Base-by-base conservation (phyloP, 345 rosid genomes). In the Cardamine occulta region DNA sequence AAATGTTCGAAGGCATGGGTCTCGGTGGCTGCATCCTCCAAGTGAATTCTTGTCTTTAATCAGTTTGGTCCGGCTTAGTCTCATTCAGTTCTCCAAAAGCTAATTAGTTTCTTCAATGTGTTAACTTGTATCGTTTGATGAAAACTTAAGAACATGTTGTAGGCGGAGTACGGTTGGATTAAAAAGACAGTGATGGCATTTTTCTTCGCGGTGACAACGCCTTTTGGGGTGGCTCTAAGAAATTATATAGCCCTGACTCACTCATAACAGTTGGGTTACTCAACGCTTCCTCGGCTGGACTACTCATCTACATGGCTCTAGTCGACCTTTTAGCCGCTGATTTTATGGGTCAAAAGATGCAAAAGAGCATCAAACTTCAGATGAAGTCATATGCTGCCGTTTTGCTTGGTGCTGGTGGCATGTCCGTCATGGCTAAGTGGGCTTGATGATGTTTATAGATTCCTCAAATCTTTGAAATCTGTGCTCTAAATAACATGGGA, bases 1-100 rank as follows among this genome's bases (percentile, higher is more conserved):
- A 91, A 35, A 84, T 86, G 80, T 91, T 86, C 37, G 97, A 89
- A 73, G 95, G 93, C 52, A 88, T 89, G 84, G 93, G 91, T 8
- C 87, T 89, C 4, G 95, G 97, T 0, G 90, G 93, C 1, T 88
- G 90, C 77, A 86, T 89, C 44, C 23, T 84, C 3, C 91, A 88
- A 85, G 91, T 83, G 44, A 49, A 7, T 17, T 28, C 31, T 28
- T 28, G 31, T 4, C 31, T 28, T 28, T 28, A 28, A 4, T 28
- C 31, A 28, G 5, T 28, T 28, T 5, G 6, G 31, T 28, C 31
- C 6, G 6, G 5, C 31, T 28, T 28, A 28, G 6, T 28, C 31
- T 28, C 31, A 28, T 28, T 28, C 31, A 28, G 31, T 39, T 2
- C 14, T 39, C 35, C 35, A 32, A 32, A 32, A 32, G 35, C 44